Base-by-base conservation (phyloP, 108 stramenopile species). In the Bacterosira constricta region DNA sequence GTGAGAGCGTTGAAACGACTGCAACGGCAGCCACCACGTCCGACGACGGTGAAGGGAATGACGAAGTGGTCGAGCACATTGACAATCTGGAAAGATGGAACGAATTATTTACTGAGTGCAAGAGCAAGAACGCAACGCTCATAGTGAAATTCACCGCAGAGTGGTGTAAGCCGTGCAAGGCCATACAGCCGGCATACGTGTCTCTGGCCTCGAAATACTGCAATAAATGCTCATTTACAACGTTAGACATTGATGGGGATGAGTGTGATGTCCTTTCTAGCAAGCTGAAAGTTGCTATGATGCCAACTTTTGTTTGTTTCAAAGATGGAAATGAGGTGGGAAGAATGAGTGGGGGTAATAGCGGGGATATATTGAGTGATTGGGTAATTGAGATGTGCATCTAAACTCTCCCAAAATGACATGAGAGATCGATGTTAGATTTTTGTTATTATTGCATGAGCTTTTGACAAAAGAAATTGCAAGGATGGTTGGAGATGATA, bases 111-210 rank as follows among this genome's bases (percentile, higher is more conserved):
- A n/a, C 42, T 27, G 20, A 0, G 46, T 12, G 11, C 39, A 53
- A 4, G 30, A 27, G 34, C 34, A 34, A 56, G 6, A 53, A 31
- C 8, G 1, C 64, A 18, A 36, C 27, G 38, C 59, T 89, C 21
- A 66, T 94, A 31, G 73, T 80, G 36, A 92, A 94, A 72, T 93
- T 94, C 56, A 96, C 96, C 6, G 95, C 95, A 17, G 67, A 68
- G 10, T 96, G 96, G 96, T 96, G 96, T 63, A 75, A 83, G 50
- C 96, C 96, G 9, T 96, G 96, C 72, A 77, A 89, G 54, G 60
- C 61, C 26, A 90, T 96, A 62, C 83, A 85, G 26, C 89, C 92
- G 4, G 51, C 83, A 55, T 91, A 82, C 61, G 57, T 79, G 32
- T 44, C 75, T 29, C 44, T 88, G n/a, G 80, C 86, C 11, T 46